Base-by-base conservation (phyloP, 2,329 filamentous ascomycete species). In the Phialocephala subalpina region DNA sequence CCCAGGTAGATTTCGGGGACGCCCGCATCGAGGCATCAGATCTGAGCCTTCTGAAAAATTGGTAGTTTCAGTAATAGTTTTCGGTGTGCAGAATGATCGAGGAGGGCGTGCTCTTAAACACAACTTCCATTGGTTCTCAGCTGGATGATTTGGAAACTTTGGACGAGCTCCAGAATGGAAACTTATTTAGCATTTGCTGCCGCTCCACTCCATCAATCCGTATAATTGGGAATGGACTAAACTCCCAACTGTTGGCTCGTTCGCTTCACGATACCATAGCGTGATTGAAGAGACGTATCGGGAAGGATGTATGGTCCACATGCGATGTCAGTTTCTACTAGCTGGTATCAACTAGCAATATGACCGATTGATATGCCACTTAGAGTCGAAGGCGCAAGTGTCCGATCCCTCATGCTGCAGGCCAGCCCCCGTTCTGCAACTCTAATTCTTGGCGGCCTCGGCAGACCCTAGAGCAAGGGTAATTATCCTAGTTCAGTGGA, bases 361-460 rank as follows among this genome's bases (percentile, higher is more conserved):
- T 16, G 25, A 33, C 12, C 22, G 35, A 27, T 3, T 27, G 36
- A 27, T 33, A 27, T 47, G 22, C 61, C 55, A 20, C 52, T 33
- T 18, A 14, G 22, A 45, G 20, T 18, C 58, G 56, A 53, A 42
- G 18, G 14, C 38, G 12, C 12, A 4, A n/a, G 12, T 16, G 12
- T 42, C 38, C 18, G 18, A 2, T 22, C 11, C 11, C 45, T 18
- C 14, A 14, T 38, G 40, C 58, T 52, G n/a, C 29, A 40, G 49
- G 7, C 16, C 36, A 22, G 36, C 20, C 25, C 42, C 29, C 12
- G 18, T 58, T 25, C 36, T 35, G 52, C 47, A 67, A 63, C 62
- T 58, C 55, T 62, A 58, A 52, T 64, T 60, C 66, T 63, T 67
- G 60, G 59, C 62, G 56, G 33, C 20, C 1, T 49, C 29, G 38